Percentiles rank a stretch among this genome's conserved stretches.
Conservation (phyloP, 148 eudicot species). For the Chenopodium berlandieri region DNA sequence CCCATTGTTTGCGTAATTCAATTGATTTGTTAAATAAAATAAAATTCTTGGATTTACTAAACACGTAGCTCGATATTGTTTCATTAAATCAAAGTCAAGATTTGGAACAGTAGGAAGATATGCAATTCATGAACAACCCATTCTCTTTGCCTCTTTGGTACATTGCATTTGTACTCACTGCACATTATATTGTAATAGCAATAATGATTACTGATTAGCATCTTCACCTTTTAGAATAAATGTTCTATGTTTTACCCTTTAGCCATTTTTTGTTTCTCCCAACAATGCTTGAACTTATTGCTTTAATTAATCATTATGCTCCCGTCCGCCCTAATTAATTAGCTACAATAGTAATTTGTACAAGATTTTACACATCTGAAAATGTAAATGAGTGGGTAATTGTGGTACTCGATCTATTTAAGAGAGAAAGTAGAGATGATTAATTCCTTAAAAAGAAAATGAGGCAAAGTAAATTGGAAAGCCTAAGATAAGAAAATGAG, state of each 20-base stretch:
- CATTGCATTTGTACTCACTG: conserved; percentile 22
- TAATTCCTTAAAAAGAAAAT: too few species aligned
- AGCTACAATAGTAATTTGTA: too few species aligned
- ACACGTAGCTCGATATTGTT: background rate
- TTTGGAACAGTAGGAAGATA: background rate
- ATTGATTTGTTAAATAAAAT: background rate
- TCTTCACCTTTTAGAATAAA: conserved; percentile 13
- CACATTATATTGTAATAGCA: background rate
- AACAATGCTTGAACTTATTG: background rate
- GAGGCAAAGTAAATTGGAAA: too few species aligned
- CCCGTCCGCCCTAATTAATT: too few species aligned
- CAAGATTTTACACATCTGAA: too few species aligned
- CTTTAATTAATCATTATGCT: too few species aligned
- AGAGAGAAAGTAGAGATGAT: too few species aligned
- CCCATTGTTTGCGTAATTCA: background rate
- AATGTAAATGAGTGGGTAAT: too few species aligned
- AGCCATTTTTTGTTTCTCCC: background rate
- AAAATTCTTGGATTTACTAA: too few species aligned
- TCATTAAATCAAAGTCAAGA: background rate
- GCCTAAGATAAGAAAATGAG: too few species aligned
- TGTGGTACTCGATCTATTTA: too few species aligned
- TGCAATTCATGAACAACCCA: background rate
- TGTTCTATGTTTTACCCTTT: conserved; percentile 16
- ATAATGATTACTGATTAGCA: conserved; percentile 17
- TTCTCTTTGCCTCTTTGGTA: background rate